A percentile compares a stretch with the other conserved stretches of the same genome.
Evolutionary conservation across 2,329 filamentous ascomycete species (phyloP).

Genomic region (Simplicillium aogashimaense): DNA sequence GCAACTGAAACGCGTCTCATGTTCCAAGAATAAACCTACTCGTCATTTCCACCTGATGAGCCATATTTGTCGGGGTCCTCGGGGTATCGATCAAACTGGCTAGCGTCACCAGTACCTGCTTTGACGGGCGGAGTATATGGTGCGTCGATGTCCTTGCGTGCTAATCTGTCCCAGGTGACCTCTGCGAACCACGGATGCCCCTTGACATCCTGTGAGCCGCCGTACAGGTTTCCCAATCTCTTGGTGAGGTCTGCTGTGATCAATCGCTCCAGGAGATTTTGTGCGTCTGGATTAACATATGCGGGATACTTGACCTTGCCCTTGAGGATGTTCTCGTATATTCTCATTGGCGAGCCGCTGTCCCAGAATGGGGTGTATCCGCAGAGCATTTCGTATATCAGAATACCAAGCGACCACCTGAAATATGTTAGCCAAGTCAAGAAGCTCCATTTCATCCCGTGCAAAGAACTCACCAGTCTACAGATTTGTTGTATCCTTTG

Average conservation of each 20-base stretch:
- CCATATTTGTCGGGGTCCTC: constrained; percentile 95
- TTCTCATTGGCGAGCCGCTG: constrained; percentile 94
- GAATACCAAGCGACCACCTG: constrained; percentile 96
- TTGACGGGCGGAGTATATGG: constrained; percentile 95
- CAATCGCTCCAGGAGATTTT: constrained; percentile 82
- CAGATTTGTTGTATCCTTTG: constrained; percentile 99
- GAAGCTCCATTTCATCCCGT: not conserved
- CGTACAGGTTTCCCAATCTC: constrained; percentile 86
- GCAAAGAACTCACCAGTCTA: constrained; percentile 73
- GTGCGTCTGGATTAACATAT: constrained; percentile 89
- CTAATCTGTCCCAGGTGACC: constrained; percentile 92
- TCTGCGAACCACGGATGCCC: constrained; percentile 93
- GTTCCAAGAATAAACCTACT: constrained; percentile 52
- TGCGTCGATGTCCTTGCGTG: constrained; percentile 94
- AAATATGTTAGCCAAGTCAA: constrained; percentile 2
- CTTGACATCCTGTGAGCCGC: constrained; percentile 86
- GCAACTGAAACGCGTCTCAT: not conserved
- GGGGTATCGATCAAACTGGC: constrained; percentile 95
- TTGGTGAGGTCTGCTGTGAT: constrained; percentile 95
- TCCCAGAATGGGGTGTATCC: constrained; percentile 99
- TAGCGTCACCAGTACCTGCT: constrained; percentile 87
- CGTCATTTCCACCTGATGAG: constrained; percentile 58
- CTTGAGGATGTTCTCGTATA: constrained; percentile 98
- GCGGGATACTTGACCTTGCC: constrained; percentile 93
- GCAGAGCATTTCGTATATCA: constrained; percentile 99